Evolutionary conservation across 2,329 filamentous ascomycete species (phyloP).

Genomic region (Ampelomyces quisqualis): DNA sequence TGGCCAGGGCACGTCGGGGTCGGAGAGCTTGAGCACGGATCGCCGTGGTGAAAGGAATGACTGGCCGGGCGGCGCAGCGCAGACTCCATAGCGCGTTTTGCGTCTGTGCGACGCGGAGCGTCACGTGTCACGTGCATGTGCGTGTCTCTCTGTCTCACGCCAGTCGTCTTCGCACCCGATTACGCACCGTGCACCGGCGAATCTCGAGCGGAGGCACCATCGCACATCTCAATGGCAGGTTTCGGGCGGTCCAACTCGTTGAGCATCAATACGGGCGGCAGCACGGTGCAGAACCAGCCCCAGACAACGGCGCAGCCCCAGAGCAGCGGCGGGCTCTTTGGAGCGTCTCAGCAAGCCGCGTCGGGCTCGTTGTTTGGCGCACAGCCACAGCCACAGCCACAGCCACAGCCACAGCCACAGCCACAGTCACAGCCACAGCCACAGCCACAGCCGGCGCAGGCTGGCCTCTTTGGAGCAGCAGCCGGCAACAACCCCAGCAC

Average conservation of each 20-base stretch:
- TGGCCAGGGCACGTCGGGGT: neutral
- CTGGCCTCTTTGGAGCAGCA: slow-evolving; percentile 41
- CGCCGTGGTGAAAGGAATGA: slow-evolving; percentile 14
- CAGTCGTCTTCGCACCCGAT: slow-evolving; percentile 1
- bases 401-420: too few species aligned
- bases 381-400: too few species aligned
- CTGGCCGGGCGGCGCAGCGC: slow-evolving; percentile 25
- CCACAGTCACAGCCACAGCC: too few species aligned
- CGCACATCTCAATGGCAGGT: slow-evolving; percentile 42
- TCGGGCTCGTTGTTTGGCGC: slow-evolving; percentile 41
- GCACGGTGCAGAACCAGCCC: slow-evolving; percentile 19
- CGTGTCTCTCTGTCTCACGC: too few species aligned
- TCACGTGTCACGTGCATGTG: too few species aligned
- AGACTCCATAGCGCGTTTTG: slow-evolving; percentile 27
- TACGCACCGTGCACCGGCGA: neutral
- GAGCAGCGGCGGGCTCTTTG: slow-evolving; percentile 32
- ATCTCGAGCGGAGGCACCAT: neutral
- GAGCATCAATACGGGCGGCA: slow-evolving; percentile 56
- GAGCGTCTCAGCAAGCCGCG: slow-evolving; percentile 30
- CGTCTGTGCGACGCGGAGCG: slow-evolving; percentile 15
- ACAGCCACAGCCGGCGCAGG: too few species aligned
- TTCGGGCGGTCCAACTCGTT: slow-evolving; percentile 54
- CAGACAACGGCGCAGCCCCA: slow-evolving; percentile 34
- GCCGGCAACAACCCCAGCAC: too few species aligned
- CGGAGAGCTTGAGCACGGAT: slow-evolving; percentile 10